Percentiles rank a stretch among this genome's conserved stretches.
These are phyloP conservation scores for Byssothecium circinans DNA, from an alignment of 2,329 filamentous ascomycete species.

Conservation along the genomic window DNA sequence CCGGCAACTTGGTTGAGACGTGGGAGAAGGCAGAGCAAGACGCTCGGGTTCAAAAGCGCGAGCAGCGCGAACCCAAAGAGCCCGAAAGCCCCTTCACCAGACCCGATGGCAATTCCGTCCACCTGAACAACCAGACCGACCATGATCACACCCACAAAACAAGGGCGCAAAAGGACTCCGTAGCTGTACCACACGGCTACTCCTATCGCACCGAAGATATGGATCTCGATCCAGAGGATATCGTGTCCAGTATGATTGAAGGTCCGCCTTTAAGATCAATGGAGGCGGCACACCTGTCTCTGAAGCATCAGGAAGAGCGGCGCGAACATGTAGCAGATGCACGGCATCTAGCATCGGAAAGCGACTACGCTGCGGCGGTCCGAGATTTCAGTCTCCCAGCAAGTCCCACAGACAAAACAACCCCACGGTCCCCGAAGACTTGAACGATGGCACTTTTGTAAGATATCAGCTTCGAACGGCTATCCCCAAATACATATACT, in stretches of 20 bases:
- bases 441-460: background rate
- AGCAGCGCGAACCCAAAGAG: background rate
- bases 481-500: too few relatives aligned
- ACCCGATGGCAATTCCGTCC: background rate
- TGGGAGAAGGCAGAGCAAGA: slow-evolving; percentile 41
- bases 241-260: slow-evolving; percentile 32
- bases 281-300: slow-evolving; percentile 16
- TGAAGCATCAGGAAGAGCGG: slow-evolving; percentile 22
- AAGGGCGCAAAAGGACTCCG: slow-evolving; percentile 28
- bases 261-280: slow-evolving; percentile 17
- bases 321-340: slow-evolving; percentile 15
- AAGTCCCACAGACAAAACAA: background rate
- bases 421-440: background rate
- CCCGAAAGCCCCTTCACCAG: background rate
- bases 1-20: slow-evolving; percentile 32
- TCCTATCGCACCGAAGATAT: slow-evolving; percentile 13
- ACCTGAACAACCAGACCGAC: background rate
- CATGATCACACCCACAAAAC: slow-evolving; percentile 4
- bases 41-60: slow-evolving; percentile 12
- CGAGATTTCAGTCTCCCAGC: slow-evolving; percentile 22
- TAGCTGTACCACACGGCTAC: slow-evolving; percentile 22
- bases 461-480: background rate
- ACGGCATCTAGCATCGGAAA: slow-evolving; percentile 24
- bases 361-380: slow-evolving; percentile 33
- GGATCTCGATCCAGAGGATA: slow-evolving; percentile 30